These are phyloP conservation scores for Drosera spatulata DNA, from an alignment of 179 eudicot species.

Conservation along the genomic window DNA sequence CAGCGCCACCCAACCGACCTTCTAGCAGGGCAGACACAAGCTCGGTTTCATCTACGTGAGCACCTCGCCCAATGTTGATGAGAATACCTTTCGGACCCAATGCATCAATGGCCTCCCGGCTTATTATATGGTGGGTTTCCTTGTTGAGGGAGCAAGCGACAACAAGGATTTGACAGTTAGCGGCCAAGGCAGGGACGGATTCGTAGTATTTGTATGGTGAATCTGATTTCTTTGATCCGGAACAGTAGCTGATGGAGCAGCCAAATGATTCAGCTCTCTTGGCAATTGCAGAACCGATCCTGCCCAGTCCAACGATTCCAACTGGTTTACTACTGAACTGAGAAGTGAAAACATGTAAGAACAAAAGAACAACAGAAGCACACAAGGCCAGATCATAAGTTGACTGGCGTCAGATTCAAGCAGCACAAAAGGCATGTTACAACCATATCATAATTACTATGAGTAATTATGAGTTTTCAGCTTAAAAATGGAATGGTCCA, in stretches of 20 bases:
- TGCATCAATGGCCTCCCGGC: constrained; percentile 11
- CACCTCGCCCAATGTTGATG: constrained; percentile 10
- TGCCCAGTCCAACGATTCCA: constrained; percentile 10
- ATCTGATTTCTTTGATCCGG: constrained; percentile 8
- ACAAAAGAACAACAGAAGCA: constrained; percentile 1
- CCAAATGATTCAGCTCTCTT: constrained; percentile 3
- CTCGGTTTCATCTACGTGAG: constrained; percentile 11
- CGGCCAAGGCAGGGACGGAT: constrained; percentile 9
- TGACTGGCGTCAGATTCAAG: background rate
- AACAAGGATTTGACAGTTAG: constrained; percentile 7
- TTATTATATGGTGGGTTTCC: constrained; percentile 8
- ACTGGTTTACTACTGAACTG: constrained; percentile 15
- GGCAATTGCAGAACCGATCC: constrained; percentile 11
- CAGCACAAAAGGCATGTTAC: background rate
- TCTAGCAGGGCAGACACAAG: constrained; percentile 10
- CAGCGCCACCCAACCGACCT: constrained; percentile 11
- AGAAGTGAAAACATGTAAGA: constrained; percentile 1
- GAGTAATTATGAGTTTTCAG: too few species aligned
- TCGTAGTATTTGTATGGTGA: constrained; percentile 7
- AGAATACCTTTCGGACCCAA: constrained; percentile 11
- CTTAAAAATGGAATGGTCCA: too few species aligned
- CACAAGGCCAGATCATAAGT: constrained; percentile 3
- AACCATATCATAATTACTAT: too few species aligned
- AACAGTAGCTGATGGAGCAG: constrained; percentile 3
- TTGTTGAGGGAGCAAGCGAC: constrained; percentile 5